A percentile compares a stretch with the other conserved stretches of the same genome.
phyloP scores from a whole-genome alignment of 495 filamentous ascomycete genomes.

The Aspergillus ellipticus region DNA sequence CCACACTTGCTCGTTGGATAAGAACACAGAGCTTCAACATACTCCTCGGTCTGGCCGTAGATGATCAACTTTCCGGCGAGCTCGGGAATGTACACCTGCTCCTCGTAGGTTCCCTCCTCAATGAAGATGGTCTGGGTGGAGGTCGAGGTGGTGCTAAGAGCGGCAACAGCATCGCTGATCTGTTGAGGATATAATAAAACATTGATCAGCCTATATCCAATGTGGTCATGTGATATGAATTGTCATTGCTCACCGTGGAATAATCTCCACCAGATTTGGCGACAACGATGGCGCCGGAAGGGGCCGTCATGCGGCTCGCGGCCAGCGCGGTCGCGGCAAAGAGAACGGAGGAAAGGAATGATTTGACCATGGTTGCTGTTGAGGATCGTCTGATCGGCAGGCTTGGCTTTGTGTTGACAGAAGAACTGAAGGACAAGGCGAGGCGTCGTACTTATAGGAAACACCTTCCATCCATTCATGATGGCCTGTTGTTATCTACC shows the following conservation, averaged over 20 bases:
- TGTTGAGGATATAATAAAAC: conserved; percentile 8
- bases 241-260: conserved; percentile 20
- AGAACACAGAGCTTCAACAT: neutral
- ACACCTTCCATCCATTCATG: neutral
- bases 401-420: neutral
- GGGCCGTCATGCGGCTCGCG: conserved; percentile 45
- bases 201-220: neutral
- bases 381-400: conserved; percentile 1
- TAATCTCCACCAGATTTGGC: conserved; percentile 41
- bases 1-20: neutral
- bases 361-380: conserved; percentile 8
- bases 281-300: conserved; percentile 49
- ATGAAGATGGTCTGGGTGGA: conserved; percentile 61
- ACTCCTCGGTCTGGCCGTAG: conserved; percentile 59
- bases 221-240: neutral
- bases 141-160: conserved; percentile 46
- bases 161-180: conserved; percentile 55
- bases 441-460: neutral
- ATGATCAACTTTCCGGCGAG: conserved; percentile 51
- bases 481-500: neutral
- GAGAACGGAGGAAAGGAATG: conserved; percentile 8
- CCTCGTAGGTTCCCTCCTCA: conserved; percentile 50
- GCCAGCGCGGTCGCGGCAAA: conserved; percentile 31
- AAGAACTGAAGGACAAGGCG: neutral
- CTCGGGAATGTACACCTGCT: conserved; percentile 54